phyloP scores from a whole-genome alignment of 1,139 yeast genomes.

The Debaryomyces robertsiae region DNA sequence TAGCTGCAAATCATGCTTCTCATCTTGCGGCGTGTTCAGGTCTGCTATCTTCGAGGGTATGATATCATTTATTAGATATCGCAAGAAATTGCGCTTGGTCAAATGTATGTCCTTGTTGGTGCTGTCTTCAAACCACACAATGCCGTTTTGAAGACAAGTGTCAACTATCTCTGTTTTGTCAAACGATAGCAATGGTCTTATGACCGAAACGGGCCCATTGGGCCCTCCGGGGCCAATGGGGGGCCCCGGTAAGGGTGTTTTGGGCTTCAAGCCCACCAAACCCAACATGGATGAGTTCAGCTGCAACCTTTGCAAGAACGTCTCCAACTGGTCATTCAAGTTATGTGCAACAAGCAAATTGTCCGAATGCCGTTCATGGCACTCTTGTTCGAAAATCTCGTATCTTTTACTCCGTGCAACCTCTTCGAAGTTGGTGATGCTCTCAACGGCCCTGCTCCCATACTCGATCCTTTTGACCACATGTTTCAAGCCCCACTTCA shows the following conservation, averaged over 20 bases:
- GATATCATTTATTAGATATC: slow-evolving; percentile 34
- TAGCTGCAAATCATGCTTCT: slow-evolving; percentile 10
- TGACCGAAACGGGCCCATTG: slow-evolving; percentile 22
- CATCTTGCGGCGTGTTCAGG: slow-evolving; percentile 13
- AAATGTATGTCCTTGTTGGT: slow-evolving; percentile 58
- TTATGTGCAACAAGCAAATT: slow-evolving; percentile 66
- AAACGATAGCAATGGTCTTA: slow-evolving; percentile 58
- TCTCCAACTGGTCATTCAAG: slow-evolving; percentile 71
- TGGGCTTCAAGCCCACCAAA: slow-evolving; percentile 41
- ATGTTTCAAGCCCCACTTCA: slow-evolving; percentile 45
- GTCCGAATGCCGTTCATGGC: slow-evolving; percentile 28
- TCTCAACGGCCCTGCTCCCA: slow-evolving; percentile 15
- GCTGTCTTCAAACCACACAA: slow-evolving; percentile 69
- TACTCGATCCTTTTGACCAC: slow-evolving; percentile 38
- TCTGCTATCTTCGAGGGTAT: slow-evolving; percentile 23
- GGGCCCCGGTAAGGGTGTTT: slow-evolving; percentile 30
- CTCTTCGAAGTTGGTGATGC: slow-evolving; percentile 52
- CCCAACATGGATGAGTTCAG: slow-evolving; percentile 64
- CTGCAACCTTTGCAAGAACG: slow-evolving; percentile 58
- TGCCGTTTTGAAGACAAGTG: slow-evolving; percentile 42
- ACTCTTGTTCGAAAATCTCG: slow-evolving; percentile 37
- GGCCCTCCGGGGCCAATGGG: slow-evolving; percentile 19
- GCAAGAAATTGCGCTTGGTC: slow-evolving; percentile 56
- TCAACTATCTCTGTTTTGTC: slow-evolving; percentile 47
- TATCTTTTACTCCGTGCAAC: slow-evolving; percentile 60